phyloP scores from a whole-genome alignment of 2,329 filamentous ascomycete genomes.

The Ophiocordyceps sinensis region DNA sequence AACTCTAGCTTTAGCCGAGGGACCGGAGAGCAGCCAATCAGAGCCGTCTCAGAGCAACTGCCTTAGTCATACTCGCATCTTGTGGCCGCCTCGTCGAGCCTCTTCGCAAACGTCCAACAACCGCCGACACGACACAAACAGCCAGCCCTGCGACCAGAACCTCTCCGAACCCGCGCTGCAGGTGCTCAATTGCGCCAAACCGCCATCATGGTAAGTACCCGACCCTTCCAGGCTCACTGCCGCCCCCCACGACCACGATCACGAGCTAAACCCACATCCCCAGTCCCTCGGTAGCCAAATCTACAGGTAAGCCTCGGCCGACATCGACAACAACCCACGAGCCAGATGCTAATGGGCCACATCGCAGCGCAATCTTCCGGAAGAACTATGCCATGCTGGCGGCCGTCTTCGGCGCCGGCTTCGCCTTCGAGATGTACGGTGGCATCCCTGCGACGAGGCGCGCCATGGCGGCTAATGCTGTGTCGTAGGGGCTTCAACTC shows the following conservation, averaged over 20 bases:
- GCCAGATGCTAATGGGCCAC: conserved; percentile 10
- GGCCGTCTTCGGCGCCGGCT: conserved; percentile 74
- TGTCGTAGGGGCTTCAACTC: conserved; percentile 63
- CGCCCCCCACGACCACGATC: background rate
- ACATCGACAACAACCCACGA: conserved; percentile 7
- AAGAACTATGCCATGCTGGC: conserved; percentile 80
- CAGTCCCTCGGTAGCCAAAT: conserved; percentile 22
- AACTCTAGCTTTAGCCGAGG: background rate
- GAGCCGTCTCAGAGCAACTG: conserved; percentile 13
- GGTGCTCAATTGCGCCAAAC: conserved; percentile 16
- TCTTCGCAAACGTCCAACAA: background rate
- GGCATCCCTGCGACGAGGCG: conserved; percentile 1
- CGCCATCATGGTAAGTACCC: conserved; percentile 22
- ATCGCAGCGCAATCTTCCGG: conserved; percentile 62
- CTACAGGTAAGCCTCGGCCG: conserved; percentile 23
- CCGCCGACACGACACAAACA: conserved; percentile 10
- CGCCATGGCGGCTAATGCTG: conserved; percentile 5
- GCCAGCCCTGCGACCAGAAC: conserved; percentile 13
- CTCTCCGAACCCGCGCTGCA: conserved; percentile 9
- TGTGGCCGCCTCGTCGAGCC: conserved; percentile 1
- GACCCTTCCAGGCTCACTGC: background rate
- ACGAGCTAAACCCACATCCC: conserved; percentile 20
- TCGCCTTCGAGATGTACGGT: conserved; percentile 84
- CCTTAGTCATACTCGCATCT: conserved; percentile 15
- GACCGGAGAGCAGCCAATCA: conserved; percentile 14